Conservation (phyloP, 2,329 filamentous ascomycete genomes). For the Aschersonia sp. region DNA sequence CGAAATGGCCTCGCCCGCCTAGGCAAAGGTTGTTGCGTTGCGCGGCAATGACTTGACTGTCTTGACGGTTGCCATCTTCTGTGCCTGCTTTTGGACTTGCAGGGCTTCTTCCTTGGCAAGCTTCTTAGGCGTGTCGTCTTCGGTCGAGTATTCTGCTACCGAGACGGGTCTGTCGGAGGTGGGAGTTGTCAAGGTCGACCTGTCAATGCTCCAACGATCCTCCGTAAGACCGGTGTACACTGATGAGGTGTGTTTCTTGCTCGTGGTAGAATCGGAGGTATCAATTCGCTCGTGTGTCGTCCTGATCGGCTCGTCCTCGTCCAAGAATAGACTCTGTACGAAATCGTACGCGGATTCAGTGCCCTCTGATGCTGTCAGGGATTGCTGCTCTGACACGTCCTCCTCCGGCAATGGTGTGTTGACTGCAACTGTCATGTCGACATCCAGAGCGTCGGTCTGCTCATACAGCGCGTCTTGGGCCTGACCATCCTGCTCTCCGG, state of each 20-base stretch:
- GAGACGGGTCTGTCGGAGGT: slow-evolving; percentile 22
- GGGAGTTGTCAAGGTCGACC: slow-evolving; percentile 22
- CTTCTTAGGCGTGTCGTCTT: slow-evolving; percentile 18
- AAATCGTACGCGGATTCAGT: not conserved
- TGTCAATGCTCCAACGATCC: slow-evolving; percentile 21
- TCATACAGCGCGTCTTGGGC: not conserved
- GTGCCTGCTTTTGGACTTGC: not conserved
- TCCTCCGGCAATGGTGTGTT: slow-evolving; percentile 2
- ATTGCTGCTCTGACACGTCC: not conserved
- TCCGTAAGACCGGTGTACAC: slow-evolving; percentile 22
- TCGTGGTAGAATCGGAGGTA: slow-evolving; percentile 13
- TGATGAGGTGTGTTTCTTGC: slow-evolving; percentile 21
- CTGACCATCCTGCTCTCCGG: not conserved
- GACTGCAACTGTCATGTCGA: not conserved
- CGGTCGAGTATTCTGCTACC: slow-evolving; percentile 14
- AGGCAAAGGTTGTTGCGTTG: not conserved
- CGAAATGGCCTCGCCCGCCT: no score
- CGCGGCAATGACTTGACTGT: not conserved
- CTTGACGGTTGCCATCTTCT: not conserved
- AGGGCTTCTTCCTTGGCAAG: slow-evolving; percentile 8
- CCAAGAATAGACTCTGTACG: no score
- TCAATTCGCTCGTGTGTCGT: slow-evolving; percentile 5
- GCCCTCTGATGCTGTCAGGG: not conserved
- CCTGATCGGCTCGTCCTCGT: not conserved
- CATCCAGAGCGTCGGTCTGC: not conserved